Percentiles rank a stretch among this genome's conserved stretches.
phyloP scores from a whole-genome alignment of 345 rosid genomes.

The Odontarrhena argentea region DNA sequence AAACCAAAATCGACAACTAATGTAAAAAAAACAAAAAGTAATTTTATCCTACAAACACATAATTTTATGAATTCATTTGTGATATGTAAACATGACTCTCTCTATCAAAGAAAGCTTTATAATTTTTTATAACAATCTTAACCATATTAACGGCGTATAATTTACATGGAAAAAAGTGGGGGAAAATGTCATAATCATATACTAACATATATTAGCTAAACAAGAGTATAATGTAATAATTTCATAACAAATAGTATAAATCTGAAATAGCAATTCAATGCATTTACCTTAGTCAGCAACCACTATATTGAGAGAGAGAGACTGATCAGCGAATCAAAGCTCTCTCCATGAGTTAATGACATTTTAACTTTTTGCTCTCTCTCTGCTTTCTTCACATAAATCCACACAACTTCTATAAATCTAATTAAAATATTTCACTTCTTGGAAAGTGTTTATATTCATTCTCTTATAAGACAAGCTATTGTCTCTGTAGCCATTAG shows the following conservation, averaged over 20 bases:
- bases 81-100: no score
- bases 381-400: slow-evolving; percentile 6
- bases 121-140: background rate
- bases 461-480: slow-evolving; percentile 16
- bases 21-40: no score
- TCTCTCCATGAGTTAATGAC: slow-evolving; percentile 52
- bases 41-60: no score
- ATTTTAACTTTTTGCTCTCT: background rate
- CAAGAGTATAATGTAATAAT: slow-evolving; percentile 8
- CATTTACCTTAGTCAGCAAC: slow-evolving; percentile 25
- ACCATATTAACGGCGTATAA: background rate
- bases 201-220: background rate
- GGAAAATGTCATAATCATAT: background rate
- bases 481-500: slow-evolving; percentile 19
- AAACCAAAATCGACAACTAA: no score
- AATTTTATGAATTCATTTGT: no score
- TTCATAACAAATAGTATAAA: background rate
- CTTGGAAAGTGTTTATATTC: slow-evolving; percentile 2
- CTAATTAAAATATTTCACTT: background rate
- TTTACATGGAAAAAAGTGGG: background rate
- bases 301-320: slow-evolving; percentile 18
- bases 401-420: slow-evolving; percentile 11
- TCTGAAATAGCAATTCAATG: slow-evolving; percentile 10
- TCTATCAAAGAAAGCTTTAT: no score
- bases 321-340: slow-evolving; percentile 24